These are phyloP conservation scores for Pseudogymnoascus sp. DNA, from an alignment of 2,329 filamentous ascomycete species.

Conservation along the genomic window DNA sequence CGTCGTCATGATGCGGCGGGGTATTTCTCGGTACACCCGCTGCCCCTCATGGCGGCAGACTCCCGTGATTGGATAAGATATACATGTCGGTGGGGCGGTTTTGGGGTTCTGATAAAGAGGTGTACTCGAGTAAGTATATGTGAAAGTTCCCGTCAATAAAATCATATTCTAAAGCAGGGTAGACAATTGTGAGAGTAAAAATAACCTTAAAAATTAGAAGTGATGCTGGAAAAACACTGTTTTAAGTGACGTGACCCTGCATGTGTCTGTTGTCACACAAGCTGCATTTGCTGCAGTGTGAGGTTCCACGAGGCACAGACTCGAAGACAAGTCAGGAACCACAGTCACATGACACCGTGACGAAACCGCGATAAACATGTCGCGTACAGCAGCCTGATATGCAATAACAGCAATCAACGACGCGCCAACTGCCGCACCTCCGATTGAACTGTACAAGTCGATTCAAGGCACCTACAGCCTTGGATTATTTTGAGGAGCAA, in stretches of 20 bases:
- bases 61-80: not conserved
- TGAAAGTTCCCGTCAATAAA: not conserved
- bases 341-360: not conserved
- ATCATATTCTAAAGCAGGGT: not conserved
- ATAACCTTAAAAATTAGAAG: not conserved
- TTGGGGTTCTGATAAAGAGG: not conserved
- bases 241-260: not conserved
- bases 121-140: not conserved
- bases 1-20: not conserved
- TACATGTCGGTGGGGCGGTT: not conserved
- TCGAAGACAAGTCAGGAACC: not conserved
- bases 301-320: not conserved
- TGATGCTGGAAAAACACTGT: not conserved
- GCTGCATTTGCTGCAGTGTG: not conserved
- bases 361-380: not conserved
- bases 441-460: not conserved
- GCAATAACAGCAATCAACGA: not conserved
- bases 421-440: not conserved
- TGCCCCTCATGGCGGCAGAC: not conserved
- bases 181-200: not conserved
- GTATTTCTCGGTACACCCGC: conserved; percentile 1
- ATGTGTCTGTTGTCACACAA: not conserved
- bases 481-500: not conserved
- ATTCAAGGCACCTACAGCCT: not conserved
- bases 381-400: not conserved